Base-by-base conservation (phyloP, 768 basidiomycete species). In the Russula sp. region DNA sequence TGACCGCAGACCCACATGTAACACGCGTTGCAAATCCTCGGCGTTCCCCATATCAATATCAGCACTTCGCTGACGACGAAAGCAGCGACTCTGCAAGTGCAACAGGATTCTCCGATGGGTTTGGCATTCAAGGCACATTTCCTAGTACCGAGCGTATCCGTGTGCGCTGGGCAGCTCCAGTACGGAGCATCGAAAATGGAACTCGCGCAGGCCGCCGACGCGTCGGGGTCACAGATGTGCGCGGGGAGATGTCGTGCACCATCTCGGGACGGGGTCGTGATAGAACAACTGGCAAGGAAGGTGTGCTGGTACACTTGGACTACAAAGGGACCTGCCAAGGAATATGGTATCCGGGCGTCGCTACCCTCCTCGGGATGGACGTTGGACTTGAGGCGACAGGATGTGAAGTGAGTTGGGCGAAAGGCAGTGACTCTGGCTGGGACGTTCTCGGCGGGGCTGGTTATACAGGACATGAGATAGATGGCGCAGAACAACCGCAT, bases 341-440 rank as follows among this genome's bases (percentile, higher is more conserved):
- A 14, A 76, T 92, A 50, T 92, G 89, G 88, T 91, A 85, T 70
- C 86, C 89, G 46, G 91, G 90, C 2, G 90, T 91, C 5, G 91
- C 91, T 3, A 92, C 88, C 3, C 77, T 90, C 69, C 78, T 93
- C 22, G 91, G 89, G 11, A 76, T 92, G 80, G 90, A 92, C 69
- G 80, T 90, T 36, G 81, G 82, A 13, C 78, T 93, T 14, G 84
- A 87, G 65, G 80, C 83, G 10, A 86, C 85, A 69, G 84, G 84
- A 30, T 87, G 85, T 26, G 86, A 89, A 62, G 79, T 90, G 24
- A 74, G 79, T 18, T 93, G 90, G 90, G 79, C 82, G 7, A 75
- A 80, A 11, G 84, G 79, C 7, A 72, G 73, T 61, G 73, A 82
- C 59, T 64, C 70, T 5, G 77, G 78, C 67, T 93, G 90, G 90